Conservation (phyloP, 805 yeast species). For the Barnettozyma botsteinii region DNA sequence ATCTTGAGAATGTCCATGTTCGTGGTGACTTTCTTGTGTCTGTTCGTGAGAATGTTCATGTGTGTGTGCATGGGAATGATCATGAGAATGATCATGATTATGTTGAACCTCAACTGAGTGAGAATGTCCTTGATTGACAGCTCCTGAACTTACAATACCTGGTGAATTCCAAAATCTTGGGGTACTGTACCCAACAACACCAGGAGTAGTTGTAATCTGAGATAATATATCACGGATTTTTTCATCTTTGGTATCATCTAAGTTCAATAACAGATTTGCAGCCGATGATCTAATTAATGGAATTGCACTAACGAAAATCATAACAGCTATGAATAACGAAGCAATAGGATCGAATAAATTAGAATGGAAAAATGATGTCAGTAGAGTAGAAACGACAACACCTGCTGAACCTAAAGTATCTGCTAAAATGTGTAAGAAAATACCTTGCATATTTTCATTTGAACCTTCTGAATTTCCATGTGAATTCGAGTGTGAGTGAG, state of each 20-base stretch:
- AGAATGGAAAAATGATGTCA: slow-evolving; percentile 60
- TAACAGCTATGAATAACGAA: slow-evolving; percentile 75
- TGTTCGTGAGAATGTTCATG: slow-evolving; percentile 18
- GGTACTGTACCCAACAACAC: slow-evolving; percentile 77
- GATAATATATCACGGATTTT: slow-evolving; percentile 57
- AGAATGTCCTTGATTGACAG: slow-evolving; percentile 22
- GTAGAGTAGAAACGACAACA: slow-evolving; percentile 82
- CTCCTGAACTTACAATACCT: slow-evolving; percentile 25
- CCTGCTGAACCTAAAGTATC: slow-evolving; percentile 97
- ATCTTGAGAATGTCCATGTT: slow-evolving; percentile 4
- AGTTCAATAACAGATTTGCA: slow-evolving; percentile 57
- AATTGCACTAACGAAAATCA: slow-evolving; percentile 75
- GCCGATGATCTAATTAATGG: slow-evolving; percentile 84
- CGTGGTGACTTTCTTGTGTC: slow-evolving; percentile 3
- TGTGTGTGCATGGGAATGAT: neutral
- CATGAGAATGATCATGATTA: slow-evolving; percentile 1
- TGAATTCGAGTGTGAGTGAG: slow-evolving; percentile 27
- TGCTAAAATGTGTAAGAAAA: slow-evolving; percentile 87
- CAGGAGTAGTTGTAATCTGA: slow-evolving; percentile 65
- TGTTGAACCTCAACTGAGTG: slow-evolving; percentile 14
- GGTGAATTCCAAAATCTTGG: slow-evolving; percentile 86
- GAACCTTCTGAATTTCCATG: slow-evolving; percentile 27
- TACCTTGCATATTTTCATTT: slow-evolving; percentile 87
- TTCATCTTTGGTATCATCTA: slow-evolving; percentile 55
- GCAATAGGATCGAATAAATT: slow-evolving; percentile 90